Base-by-base conservation (phyloP, 495 filamentous ascomycete species). In the Trichoderma parareesei region DNA sequence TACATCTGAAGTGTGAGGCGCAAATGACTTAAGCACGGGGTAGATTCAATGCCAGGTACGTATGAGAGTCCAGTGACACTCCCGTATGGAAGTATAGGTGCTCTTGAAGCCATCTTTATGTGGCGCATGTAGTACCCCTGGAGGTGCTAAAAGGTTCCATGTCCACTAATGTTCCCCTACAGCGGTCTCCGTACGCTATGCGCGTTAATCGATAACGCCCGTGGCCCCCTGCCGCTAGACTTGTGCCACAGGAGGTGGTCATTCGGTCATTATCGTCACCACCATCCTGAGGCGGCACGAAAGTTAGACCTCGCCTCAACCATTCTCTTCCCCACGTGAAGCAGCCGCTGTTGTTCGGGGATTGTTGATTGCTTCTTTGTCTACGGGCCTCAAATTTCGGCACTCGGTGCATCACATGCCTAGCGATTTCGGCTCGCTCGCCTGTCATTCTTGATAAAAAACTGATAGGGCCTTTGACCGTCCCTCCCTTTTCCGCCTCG, bases 241-340 rank as follows among this genome's bases (percentile, higher is more conserved):
- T 38, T 37, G 9, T 10, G 9, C 20, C 16, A 57, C 48, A 57
- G 27, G 53, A 35, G 27, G 33, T 37, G 53, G 53, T 57, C 53
- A 57, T 57, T 57, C 53, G 53, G 53, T 57, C 53, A 57, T 37
- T 57, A 35, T 57, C 53, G 27, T 35, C 53, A 57, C 53, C 53
- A 35, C 27, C 27, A 16, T 18, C 18, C 16, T 5, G 27, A 55
- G 48, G 48, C 18, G 18, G 33, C 53, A 27, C 53, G 0, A 57
- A 57, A 57, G 53, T 33, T 35, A 13, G 20, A 48, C 10, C n/a
- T 48, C 16, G 44, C 44, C n/a, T 48, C 44, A 16, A 57, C 53
- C 53, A 57, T 57, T 57, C 53, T 57, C 27, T 37, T 37, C 27
- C 27, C 53, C 53, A 57, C 53, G 53, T 57, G 53, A 8, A 38